Percentiles rank a stretch among this genome's conserved stretches.
phyloP scores from a whole-genome alignment of 441 rosid genomes.

The Codiaeum variegatum region DNA sequence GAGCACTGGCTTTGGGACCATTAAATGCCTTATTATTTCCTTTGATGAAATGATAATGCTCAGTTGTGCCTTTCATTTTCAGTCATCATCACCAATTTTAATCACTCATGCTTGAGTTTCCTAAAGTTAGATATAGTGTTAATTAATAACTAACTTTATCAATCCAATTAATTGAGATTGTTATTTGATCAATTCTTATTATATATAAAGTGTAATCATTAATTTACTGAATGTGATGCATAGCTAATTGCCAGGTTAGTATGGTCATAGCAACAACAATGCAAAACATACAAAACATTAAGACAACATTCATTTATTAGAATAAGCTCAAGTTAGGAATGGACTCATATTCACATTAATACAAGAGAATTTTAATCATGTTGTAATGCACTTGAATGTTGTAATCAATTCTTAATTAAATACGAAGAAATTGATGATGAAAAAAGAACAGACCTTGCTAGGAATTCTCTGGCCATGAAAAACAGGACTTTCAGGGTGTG shows the following conservation, averaged over 20 bases:
- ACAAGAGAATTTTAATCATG: no score
- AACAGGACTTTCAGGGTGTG: constrained; percentile 48
- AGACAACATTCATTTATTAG: neutral
- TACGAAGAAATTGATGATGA: neutral
- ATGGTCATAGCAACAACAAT: neutral
- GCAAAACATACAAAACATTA: neutral
- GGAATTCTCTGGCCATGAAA: constrained; percentile 76
- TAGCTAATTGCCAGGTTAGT: neutral
- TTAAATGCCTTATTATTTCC: neutral
- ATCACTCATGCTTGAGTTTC: neutral
- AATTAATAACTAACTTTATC: neutral
- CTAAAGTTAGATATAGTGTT: no score
- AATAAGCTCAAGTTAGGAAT: no score
- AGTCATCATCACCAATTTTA: neutral
- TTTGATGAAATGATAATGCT: neutral
- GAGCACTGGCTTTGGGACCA: neutral
- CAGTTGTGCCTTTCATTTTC: neutral
- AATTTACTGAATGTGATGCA: neutral
- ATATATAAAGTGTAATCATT: neutral
- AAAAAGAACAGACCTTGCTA: constrained; percentile 64
- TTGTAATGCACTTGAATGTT: no score
- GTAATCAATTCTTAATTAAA: neutral
- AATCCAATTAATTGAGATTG: neutral
- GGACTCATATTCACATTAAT: no score
- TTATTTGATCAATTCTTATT: neutral